Evolutionary conservation across 345 rosid species (phyloP), one percentile per base, ranked within the genome.

Genomic region (Hibiscus syriacus): DNA sequence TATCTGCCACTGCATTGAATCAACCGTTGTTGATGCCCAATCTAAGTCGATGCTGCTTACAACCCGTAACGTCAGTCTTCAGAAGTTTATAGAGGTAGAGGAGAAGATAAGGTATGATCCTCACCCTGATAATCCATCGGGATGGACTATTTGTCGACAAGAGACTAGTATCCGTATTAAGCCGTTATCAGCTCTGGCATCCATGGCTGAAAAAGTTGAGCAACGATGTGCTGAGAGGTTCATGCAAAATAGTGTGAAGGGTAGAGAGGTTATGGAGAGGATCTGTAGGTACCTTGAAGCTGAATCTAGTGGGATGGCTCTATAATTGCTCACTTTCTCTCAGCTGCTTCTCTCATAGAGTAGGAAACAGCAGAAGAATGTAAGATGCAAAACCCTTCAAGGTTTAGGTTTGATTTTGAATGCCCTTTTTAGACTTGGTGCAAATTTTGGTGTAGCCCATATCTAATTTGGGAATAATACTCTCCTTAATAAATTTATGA

Each of bases 281-380:
- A n/a, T n/a, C 68, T 93, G 98, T 67, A 90, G 82, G 83, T 93
- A 89, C 80, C 91, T 90, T 64, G 98, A 93, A 80, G 89, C 95
- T 57, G 97, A 90, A 80, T 81, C 96, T 43, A 69, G 87, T 26
- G 86, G 86, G 3, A 85, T 85, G 30, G 22, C 81, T 30, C 70
- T 84, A 72, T 89, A 73, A 81, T 70, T 66, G 32, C 49, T n/a
- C 36, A 26, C 55, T 48, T 17, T 0, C 0, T 34, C 45, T 20
- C 41, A 2, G 50, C 70, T 59, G 34, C 45, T 49, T 22, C 70
- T 58, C 36, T 43, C 38, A 3, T n/a, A 69, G 68, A 54, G 34
- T 45, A 66, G 68, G 56, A 36, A 72, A 70, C 27, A 74, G 55
- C 30, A 39, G 19, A 46, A 23, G 36, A 63, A 19, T 14, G 49